Conservation (phyloP, 306 rosid species). For the Potentilla sterilis region DNA sequence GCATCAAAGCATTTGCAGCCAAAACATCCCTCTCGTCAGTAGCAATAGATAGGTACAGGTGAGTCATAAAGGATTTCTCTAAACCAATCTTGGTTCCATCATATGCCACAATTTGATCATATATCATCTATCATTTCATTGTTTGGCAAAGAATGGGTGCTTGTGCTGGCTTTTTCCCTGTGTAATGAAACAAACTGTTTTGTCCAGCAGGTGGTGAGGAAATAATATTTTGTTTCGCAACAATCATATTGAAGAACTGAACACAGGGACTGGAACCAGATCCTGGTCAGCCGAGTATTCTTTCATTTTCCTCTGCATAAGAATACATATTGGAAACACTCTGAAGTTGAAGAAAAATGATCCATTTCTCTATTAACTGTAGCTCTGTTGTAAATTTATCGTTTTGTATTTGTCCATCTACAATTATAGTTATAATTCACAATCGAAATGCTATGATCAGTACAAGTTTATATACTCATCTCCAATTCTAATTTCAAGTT, state of each 20-base stretch:
- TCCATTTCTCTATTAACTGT: neutral
- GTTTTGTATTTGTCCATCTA: neutral
- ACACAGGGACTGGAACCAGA: neutral
- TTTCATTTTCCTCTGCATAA: neutral
- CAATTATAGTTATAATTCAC: neutral
- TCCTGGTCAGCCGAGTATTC: neutral
- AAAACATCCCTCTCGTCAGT: constrained; percentile 27
- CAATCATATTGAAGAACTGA: neutral
- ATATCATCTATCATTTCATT: neutral
- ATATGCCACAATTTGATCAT: neutral
- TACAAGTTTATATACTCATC: neutral
- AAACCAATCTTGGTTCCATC: neutral
- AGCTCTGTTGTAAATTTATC: neutral
- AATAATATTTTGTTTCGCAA: neutral
- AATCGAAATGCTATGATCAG: neutral
- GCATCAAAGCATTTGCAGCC: constrained; percentile 29
- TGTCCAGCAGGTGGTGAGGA: constrained; percentile 1
- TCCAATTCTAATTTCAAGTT: neutral
- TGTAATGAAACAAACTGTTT: neutral
- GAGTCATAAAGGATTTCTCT: neutral
- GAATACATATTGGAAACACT: neutral
- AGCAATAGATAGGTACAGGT: neutral
- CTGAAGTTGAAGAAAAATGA: neutral
- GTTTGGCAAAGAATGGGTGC: neutral
- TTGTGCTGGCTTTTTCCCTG: neutral